These are phyloP conservation scores for Quercus tomentella DNA, from an alignment of 331 rosid species.

Conservation along the genomic window DNA sequence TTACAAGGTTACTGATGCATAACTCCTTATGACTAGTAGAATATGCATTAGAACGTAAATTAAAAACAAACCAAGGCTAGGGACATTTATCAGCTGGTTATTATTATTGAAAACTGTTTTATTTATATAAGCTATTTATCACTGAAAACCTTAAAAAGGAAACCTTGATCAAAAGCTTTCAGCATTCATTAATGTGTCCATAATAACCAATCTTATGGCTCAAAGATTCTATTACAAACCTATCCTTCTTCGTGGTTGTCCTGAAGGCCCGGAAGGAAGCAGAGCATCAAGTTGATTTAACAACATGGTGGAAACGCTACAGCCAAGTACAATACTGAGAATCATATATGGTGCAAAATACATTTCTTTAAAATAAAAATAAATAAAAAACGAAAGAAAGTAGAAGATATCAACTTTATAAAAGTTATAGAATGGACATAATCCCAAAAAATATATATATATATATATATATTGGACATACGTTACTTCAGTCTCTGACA, in stretches of 20 bases:
- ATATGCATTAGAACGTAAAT: neutral
- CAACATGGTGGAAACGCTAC: conserved; percentile 60
- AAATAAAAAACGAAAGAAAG: neutral
- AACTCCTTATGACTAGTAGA: neutral
- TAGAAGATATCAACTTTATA: conserved; percentile 12
- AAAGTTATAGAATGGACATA: conserved; percentile 23
- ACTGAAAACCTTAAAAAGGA: neutral
- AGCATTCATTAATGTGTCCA: neutral
- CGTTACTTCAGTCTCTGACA: conserved; percentile 77
- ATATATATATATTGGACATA: conserved; percentile 15
- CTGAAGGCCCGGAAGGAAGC: conserved; percentile 74
- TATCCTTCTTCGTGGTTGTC: conserved; percentile 79
- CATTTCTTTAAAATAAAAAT: neutral
- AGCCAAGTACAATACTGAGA: conserved; percentile 27
- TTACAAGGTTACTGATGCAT: neutral
- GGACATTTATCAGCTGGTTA: neutral
- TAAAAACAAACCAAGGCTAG: conserved; percentile 1
- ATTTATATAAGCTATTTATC: neutral
- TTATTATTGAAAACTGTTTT: neutral
- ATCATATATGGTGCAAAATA: conserved; percentile 7
- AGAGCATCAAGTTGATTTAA: conserved; percentile 67
- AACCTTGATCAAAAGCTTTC: neutral
- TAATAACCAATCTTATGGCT: conserved; percentile 1
- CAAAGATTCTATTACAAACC: conserved; percentile 44
- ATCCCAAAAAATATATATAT: too few species aligned